Base-by-base conservation (phyloP, 1,139 yeast genomes). In the Schwanniomyces etchellsii region DNA sequence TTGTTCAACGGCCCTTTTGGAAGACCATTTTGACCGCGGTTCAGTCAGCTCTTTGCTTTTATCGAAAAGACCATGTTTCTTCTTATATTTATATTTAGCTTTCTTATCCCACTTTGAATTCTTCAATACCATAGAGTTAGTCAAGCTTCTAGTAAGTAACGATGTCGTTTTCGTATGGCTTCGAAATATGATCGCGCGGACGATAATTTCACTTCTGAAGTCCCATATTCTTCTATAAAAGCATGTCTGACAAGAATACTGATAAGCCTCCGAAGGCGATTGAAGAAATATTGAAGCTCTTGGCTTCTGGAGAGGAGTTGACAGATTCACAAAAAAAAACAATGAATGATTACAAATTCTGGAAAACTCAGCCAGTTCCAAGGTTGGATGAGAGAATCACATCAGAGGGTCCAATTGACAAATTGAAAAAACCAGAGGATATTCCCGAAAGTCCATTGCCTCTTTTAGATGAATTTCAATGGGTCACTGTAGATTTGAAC, bases 281-380 rank as follows among this genome's bases (percentile, higher is more conserved):
- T 30, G 77, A 72, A 44, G 74, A 74, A 36, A 57, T 74, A 34
- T 54, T 74, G 38, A 64, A 63, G 45, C 63, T 62, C 42, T 55
- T 75, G 27, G 60, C 77, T 4, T 52, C 68, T 60, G 83, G 82
- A 11, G 76, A 68, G 32, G 66, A 67, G 39, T 61, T 77, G 36
- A 64, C 64, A 15, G 77, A 70, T 24, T 63, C 70, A 24, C 80
- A 79, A 52, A 64, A 70, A 42, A 63, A 62, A 34, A 75, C 80
- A 21, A 86, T 89, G 88, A 78, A 84, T 33, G 95, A 88, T 48
- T 86, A 89, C 64, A 86, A 85, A 60, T 91, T 91, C 59, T 91
- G 99, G 99, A 84, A 83, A 51, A 93, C 98, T 5, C 99, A 91
- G 57, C 98, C 98, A 0, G 98, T 93, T 13, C 74, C 89, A 4